Percentiles rank a stretch among this genome's conserved stretches.
Evolutionary conservation across 2,329 filamentous ascomycete genomes (phyloP).

Genomic region (Aaosphaeria pasadenensis): DNA sequence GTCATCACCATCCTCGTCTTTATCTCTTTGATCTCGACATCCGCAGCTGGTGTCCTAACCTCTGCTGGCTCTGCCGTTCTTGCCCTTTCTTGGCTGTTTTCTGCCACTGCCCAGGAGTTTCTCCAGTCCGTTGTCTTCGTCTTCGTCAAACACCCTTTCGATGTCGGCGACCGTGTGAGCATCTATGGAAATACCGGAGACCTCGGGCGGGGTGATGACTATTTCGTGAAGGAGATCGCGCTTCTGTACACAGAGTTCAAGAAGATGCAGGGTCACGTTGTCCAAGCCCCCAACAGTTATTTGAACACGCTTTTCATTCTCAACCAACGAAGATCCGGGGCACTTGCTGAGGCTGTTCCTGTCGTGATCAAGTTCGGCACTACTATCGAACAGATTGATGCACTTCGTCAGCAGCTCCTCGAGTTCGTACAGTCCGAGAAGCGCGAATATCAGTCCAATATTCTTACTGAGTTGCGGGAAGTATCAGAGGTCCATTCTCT

Average conservation of each 20-base stretch:
- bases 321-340: conserved; percentile 87
- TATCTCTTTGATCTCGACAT: conserved; percentile 83
- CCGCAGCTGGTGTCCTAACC: conserved; percentile 85
- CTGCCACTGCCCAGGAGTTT: conserved; percentile 90
- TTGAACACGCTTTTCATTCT: conserved; percentile 92
- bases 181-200: conserved; percentile 87
- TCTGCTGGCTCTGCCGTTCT: conserved; percentile 85
- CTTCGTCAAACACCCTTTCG: conserved; percentile 95
- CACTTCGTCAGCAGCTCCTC: conserved; percentile 73
- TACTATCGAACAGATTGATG: conserved; percentile 75
- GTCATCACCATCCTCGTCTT: conserved; percentile 83
- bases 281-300: conserved; percentile 92
- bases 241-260: conserved; percentile 96
- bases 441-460: conserved; percentile 82
- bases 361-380: conserved; percentile 88
- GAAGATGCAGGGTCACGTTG: conserved; percentile 96
- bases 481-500: conserved; percentile 82
- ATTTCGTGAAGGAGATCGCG: conserved; percentile 93
- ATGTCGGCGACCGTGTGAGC: conserved; percentile 89
- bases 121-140: conserved; percentile 92
- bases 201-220: conserved; percentile 79
- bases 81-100: conserved; percentile 88
- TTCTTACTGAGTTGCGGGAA: conserved; percentile 77
- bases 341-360: conserved; percentile 79
- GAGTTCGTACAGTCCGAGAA: conserved; percentile 83